These are phyloP conservation scores for Elongisporangium undulatum DNA, from an alignment of 352 stramenopile genomes.

Conservation along the genomic window DNA sequence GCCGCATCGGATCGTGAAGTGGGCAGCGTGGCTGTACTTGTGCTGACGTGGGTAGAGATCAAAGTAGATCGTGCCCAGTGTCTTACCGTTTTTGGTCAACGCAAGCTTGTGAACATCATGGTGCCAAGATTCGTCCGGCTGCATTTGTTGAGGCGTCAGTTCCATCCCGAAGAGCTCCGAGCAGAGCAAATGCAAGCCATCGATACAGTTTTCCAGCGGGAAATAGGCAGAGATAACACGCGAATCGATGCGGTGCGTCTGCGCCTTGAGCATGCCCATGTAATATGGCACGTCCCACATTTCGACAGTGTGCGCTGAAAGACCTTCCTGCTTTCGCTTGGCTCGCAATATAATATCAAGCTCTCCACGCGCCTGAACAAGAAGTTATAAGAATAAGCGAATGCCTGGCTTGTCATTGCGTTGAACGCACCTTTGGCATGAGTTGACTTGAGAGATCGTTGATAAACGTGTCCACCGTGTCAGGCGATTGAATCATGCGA, in stretches of 20 bases:
- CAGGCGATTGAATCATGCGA: constrained; percentile 82
- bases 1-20: constrained; percentile 97
- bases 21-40: constrained; percentile 86
- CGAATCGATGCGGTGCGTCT: constrained; percentile 69
- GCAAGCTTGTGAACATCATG: constrained; percentile 87
- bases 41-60: constrained; percentile 90
- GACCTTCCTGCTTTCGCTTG: constrained; percentile 61
- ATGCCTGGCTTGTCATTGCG: background rate
- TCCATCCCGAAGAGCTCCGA: constrained; percentile 89
- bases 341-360: constrained; percentile 46
- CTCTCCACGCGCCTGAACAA: constrained; percentile 44
- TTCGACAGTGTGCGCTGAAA: constrained; percentile 45
- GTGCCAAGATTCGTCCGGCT: constrained; percentile 86
- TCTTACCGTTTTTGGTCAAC: constrained; percentile 57
- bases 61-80: constrained; percentile 92
- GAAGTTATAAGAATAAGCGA: background rate
- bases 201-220: constrained; percentile 88
- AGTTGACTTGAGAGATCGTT: constrained; percentile 51
- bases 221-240: constrained; percentile 88
- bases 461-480: constrained; percentile 67
- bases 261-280: constrained; percentile 82
- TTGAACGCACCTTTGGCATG: constrained; percentile 55
- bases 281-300: constrained; percentile 96
- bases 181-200: constrained; percentile 88
- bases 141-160: constrained; percentile 76